These are phyloP conservation scores for Cyphellophora europaea DNA, from an alignment of 2,329 filamentous ascomycete species.

Conservation along the genomic window DNA sequence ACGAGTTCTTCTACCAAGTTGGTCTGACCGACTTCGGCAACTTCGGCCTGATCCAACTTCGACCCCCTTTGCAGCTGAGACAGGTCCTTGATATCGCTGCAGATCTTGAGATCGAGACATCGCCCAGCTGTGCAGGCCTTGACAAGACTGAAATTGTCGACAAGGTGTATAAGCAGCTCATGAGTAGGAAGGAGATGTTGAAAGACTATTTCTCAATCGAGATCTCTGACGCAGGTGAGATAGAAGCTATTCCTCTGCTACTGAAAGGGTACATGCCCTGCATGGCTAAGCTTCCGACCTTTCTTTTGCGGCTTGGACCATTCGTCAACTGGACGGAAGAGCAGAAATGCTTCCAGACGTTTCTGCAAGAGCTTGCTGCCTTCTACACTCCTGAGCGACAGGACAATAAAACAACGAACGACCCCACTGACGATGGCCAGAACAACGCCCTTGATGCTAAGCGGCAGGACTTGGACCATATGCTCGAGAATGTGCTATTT, in stretches of 20 bases:
- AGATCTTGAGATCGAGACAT: constrained; percentile 53
- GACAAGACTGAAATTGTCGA: constrained; percentile 51
- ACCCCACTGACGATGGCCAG: constrained; percentile 5
- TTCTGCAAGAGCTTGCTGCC: constrained; percentile 74
- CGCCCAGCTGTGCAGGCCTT: constrained; percentile 25
- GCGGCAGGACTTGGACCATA: constrained; percentile 60
- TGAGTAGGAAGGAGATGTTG: constrained; percentile 75
- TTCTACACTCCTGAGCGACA: constrained; percentile 82
- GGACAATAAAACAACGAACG: constrained; percentile 24
- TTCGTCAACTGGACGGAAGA: constrained; percentile 81
- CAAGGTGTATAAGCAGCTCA: constrained; percentile 57
- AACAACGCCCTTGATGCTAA: constrained; percentile 38
- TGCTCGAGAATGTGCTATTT: constrained; percentile 79
- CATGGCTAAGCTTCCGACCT: constrained; percentile 77
- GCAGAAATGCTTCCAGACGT: constrained; percentile 72
- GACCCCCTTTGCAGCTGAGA: constrained; percentile 61
- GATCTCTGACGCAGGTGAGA: constrained; percentile 65
- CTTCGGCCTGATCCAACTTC: constrained; percentile 75
- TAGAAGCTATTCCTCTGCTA: constrained; percentile 72
- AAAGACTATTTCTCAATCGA: constrained; percentile 86
- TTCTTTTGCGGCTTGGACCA: constrained; percentile 79
- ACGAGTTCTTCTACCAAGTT: constrained; percentile 92
- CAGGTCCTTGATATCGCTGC: constrained; percentile 66
- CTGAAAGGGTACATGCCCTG: constrained; percentile 82
- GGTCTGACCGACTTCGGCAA: constrained; percentile 94